Evolutionary conservation across 352 stramenopile genomes (phyloP).

Genomic region (Aphanomyces stellatus): DNA sequence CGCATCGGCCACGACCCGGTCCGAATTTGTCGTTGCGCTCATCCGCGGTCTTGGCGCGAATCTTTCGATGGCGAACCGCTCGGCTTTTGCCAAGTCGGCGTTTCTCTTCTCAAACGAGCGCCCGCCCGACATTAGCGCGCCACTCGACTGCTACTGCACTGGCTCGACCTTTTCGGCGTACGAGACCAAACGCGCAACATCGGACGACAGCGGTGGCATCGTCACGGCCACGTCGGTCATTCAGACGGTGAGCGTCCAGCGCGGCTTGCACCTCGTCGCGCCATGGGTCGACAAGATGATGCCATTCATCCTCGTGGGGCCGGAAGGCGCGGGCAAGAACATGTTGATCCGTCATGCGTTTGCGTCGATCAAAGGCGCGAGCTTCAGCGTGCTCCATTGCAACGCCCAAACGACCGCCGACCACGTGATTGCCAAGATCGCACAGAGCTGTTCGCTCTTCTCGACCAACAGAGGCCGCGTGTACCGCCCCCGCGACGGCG

Average conservation of each 20-base stretch:
- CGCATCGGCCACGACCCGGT: conserved; percentile 45
- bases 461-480: conserved; percentile 86
- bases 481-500: conserved; percentile 87
- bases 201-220: conserved; percentile 43
- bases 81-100: conserved; percentile 83
- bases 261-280: conserved; percentile 79
- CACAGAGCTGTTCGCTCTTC: conserved; percentile 89
- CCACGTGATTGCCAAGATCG: conserved; percentile 93
- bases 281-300: conserved; percentile 90
- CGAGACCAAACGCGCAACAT: conserved; percentile 72
- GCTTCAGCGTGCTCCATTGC: conserved; percentile 87
- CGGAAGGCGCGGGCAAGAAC: conserved; percentile 91
- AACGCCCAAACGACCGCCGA: conserved; percentile 91
- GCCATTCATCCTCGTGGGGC: conserved; percentile 93
- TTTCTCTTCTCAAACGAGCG: conserved; percentile 89
- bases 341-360: conserved; percentile 92
- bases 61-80: conserved; percentile 57
- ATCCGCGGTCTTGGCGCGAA: conserved; percentile 91
- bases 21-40: conserved; percentile 87
- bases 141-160: conserved; percentile 86
- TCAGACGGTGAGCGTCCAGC: conserved; percentile 76
- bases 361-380: conserved; percentile 57
- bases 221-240: conserved; percentile 44
- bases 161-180: conserved; percentile 56
- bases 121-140: conserved; percentile 74